Evolutionary conservation across 306 rosid species (phyloP), one percentile per base, ranked within the genome.

Genomic region (Mimosa pudica): DNA sequence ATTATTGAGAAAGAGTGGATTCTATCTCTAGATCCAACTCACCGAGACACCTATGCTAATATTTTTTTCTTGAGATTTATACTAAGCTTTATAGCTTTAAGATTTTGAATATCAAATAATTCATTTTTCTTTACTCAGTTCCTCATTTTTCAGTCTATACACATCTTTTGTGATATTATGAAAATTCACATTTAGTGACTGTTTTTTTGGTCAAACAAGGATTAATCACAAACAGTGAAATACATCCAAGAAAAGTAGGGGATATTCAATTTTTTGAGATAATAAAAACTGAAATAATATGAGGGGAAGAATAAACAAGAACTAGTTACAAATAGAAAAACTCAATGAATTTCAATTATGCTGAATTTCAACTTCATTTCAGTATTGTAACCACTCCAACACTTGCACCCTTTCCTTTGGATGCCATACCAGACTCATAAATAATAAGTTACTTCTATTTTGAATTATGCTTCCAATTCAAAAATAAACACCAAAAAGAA

Each of bases 401-500:
- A 69, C 55, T 45, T 44, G 13, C 20, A 45, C 54, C 33, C 17
- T 44, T 69, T 10, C 49, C n/a, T 18, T 7, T 38, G 48, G 71
- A 38, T 38, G 71, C 48, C 16, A 45, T 16, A 3, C 11, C 7
- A n/a, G 71, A 38, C 32, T 66, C 47, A 6, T 36, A 66, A 66
- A 17, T 42, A 36, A 35, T 38, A 66, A 14, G 46, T 42, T 14
- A 75, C 6, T 58, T 61, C 76, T 46, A 76, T 30, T 20, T 64
- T 74, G 65, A 67, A 80, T 57, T 67, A 80, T 49, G 76, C 32
- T 51, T 57, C 30, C 14, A 45, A 83, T 38, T 45, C 47, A 79
- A 77, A 14, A 64, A 17, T 12, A 5, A 81, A 45, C 33, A 77
- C 77, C 55, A 63, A 57, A 49, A 75, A 52, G 60, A 80, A 70